Percentiles rank a stretch among this genome's conserved stretches.
These are phyloP conservation scores for Leishmania arabica DNA, from an alignment of 208 protist species.

Conservation along the genomic window DNA sequence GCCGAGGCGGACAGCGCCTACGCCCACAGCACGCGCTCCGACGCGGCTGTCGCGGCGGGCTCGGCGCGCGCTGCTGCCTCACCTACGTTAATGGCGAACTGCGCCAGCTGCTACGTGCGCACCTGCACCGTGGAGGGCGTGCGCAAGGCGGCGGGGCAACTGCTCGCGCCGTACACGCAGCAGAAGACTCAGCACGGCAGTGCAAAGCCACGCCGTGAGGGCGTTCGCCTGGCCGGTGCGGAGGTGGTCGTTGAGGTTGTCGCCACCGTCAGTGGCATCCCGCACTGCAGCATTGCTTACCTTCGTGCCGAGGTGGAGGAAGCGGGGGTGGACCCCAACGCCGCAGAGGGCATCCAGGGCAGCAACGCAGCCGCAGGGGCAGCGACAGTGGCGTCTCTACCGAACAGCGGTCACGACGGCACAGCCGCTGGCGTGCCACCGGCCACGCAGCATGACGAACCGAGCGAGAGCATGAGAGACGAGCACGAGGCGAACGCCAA, in stretches of 20 bases:
- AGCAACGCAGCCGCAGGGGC: not conserved
- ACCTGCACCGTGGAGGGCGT: constrained; percentile 11
- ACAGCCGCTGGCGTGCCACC: not conserved
- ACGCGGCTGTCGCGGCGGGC: not conserved
- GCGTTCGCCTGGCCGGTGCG: constrained; percentile 18
- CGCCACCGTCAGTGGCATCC: constrained; percentile 65
- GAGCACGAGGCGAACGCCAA: not conserved
- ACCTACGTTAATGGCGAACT: not conserved
- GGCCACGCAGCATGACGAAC: not conserved
- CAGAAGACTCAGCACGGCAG: constrained; percentile 1
- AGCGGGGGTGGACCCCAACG: not conserved
- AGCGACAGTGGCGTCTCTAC: not conserved
- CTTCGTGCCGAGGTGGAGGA: constrained; percentile 40
- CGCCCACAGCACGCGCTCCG: not conserved
- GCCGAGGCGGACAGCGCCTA: constrained; percentile 17
- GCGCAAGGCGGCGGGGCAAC: not conserved
- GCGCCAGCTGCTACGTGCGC: constrained; percentile 21
- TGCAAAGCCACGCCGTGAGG: not conserved
- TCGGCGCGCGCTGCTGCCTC: not conserved
- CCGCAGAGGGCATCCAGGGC: not conserved
- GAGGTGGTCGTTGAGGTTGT: constrained; percentile 64
- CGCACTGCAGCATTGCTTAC: constrained; percentile 50
- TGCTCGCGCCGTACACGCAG: constrained; percentile 1
- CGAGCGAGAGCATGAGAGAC: not conserved
- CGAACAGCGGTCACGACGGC: not conserved